These are phyloP conservation scores for Daldinia sp. DNA, from an alignment of 2,329 filamentous ascomycete genomes.

Conservation along the genomic window DNA sequence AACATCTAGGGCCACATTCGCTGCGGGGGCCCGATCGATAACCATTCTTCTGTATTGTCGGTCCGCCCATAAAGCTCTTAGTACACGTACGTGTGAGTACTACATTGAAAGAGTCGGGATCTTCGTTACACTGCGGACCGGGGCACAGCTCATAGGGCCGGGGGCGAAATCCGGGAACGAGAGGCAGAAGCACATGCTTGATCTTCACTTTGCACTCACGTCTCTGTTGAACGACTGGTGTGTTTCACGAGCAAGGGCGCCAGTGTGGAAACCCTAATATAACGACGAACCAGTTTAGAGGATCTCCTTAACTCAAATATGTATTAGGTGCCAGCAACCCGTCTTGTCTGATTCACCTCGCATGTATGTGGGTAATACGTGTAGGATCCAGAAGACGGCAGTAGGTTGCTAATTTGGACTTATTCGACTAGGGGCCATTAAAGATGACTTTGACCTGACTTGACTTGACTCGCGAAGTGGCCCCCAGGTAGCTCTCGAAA, in stretches of 20 bases:
- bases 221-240: not conserved
- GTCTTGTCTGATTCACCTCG: conserved; percentile 4
- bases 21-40: not conserved
- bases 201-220: conserved; percentile 3
- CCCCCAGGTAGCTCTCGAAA: not conserved
- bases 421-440: conserved; percentile 1
- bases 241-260: conserved; percentile 8
- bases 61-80: conserved; percentile 6
- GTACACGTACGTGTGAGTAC: conserved; percentile 1
- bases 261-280: not conserved
- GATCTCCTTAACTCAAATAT: not conserved
- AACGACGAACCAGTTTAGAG: not conserved
- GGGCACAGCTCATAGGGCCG: conserved; percentile 9
- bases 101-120: conserved; percentile 3
- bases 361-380: conserved; percentile 1
- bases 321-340: not conserved
- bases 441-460: no score
- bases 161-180: not conserved
- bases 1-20: not conserved
- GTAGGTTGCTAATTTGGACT: conserved; percentile 2
- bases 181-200: conserved; percentile 9
- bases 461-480: not conserved
- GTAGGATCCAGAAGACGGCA: not conserved
- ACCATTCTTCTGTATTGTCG: conserved; percentile 5
- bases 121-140: conserved; percentile 22